phyloP scores from a whole-genome alignment of 2,329 filamentous ascomycete genomes.

The Boeremia lycopersici region DNA sequence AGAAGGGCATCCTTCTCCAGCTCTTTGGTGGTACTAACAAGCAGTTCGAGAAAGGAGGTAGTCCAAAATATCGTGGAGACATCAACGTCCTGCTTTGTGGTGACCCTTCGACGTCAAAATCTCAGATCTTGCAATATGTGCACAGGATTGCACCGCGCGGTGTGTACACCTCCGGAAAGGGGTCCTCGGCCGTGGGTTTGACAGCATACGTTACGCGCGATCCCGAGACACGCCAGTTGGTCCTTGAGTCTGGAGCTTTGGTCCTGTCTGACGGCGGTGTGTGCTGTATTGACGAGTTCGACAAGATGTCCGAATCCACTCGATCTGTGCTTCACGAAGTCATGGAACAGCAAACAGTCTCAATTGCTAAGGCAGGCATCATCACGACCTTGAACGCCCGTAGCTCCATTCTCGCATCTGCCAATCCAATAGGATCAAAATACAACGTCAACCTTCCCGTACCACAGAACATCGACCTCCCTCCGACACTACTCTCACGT shows the following conservation, averaged over 20 bases:
- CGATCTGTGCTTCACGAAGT: slow-evolving; percentile 78
- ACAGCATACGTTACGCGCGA: slow-evolving; percentile 80
- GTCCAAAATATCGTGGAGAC: slow-evolving; percentile 93
- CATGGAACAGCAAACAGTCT: slow-evolving; percentile 81
- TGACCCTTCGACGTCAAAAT: slow-evolving; percentile 96
- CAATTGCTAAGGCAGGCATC: slow-evolving; percentile 78
- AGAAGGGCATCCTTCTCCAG: slow-evolving; percentile 96
- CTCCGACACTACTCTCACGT: slow-evolving; percentile 90
- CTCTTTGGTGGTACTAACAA: slow-evolving; percentile 98
- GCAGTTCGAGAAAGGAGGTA: slow-evolving; percentile 94
- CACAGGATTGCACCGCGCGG: slow-evolving; percentile 96
- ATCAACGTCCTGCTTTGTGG: slow-evolving; percentile 97
- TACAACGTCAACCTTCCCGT: slow-evolving; percentile 97
- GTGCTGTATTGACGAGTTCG: slow-evolving; percentile 80
- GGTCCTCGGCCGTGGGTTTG: slow-evolving; percentile 76
- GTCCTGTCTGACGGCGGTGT: slow-evolving; percentile 77
- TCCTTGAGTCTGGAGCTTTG: slow-evolving; percentile 75
- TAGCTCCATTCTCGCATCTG: slow-evolving; percentile 93
- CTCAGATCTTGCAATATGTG: slow-evolving; percentile 90
- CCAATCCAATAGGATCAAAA: slow-evolving; percentile 96
- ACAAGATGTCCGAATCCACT: slow-evolving; percentile 79
- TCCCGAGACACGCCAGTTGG: slow-evolving; percentile 73
- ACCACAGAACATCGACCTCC: slow-evolving; percentile 96
- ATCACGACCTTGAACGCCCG: slow-evolving; percentile 91
- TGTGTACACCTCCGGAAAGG: slow-evolving; percentile 78